These are phyloP conservation scores for Myxozyma monticola DNA, from an alignment of 805 yeast species.

Conservation along the genomic window DNA sequence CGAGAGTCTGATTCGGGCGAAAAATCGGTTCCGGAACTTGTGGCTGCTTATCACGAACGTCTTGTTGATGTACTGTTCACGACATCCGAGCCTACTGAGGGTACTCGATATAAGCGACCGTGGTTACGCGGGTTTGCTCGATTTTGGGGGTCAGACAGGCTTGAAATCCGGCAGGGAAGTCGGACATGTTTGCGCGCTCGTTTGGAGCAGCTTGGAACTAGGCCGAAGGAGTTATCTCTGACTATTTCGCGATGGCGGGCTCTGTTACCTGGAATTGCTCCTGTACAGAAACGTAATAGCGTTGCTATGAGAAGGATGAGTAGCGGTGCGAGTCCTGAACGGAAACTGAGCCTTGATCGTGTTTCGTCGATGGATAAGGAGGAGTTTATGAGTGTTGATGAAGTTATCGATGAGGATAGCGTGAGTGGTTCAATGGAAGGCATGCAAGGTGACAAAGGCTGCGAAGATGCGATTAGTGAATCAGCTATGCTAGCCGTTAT, in stretches of 20 bases:
- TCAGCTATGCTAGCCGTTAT: conserved; percentile 17
- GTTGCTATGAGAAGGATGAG: background rate
- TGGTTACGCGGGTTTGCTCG: conserved; percentile 31
- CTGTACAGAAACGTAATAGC: background rate
- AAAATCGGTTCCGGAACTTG: background rate
- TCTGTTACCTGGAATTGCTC: conserved; percentile 22
- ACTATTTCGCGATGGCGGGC: conserved; percentile 29
- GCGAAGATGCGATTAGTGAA: conserved; percentile 14
- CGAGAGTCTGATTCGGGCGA: background rate
- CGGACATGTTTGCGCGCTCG: conserved; percentile 21
- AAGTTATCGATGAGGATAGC: conserved; percentile 13
- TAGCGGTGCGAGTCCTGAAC: conserved; percentile 6
- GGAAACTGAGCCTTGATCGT: conserved; percentile 9
- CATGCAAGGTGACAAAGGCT: conserved; percentile 5
- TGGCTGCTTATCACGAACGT: conserved; percentile 4
- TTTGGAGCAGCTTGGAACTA: conserved; percentile 13
- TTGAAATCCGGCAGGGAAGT: conserved; percentile 10
- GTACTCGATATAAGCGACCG: conserved; percentile 18
- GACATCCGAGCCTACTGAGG: conserved; percentile 9
- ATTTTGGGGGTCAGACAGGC: conserved; percentile 22
- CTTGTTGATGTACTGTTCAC: conserved; percentile 19
- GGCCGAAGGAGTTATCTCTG: conserved; percentile 23
- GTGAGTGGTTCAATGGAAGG: background rate
- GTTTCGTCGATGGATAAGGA: conserved; percentile 4
- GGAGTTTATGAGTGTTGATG: conserved; percentile 13